Evolutionary conservation across 371 early-diverging fungal genomes (phyloP).

Genomic region (Mortierella sp.): DNA sequence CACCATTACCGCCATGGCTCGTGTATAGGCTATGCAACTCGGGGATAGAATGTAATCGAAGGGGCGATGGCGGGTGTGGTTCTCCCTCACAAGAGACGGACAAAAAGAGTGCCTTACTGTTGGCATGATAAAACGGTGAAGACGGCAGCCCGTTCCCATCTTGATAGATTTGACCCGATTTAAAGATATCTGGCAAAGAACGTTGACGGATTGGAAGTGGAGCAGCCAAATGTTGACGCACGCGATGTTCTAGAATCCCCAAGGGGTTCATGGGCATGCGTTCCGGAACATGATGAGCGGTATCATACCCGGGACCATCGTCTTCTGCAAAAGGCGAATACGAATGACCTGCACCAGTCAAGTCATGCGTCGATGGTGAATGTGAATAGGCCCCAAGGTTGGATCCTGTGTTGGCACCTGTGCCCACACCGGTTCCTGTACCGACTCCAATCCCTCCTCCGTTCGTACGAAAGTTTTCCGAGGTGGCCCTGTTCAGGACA

Average conservation of each 20-base stretch:
- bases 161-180: conserved; percentile 21
- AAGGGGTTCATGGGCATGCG: neutral
- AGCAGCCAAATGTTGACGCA: conserved; percentile 44
- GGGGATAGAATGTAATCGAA: conserved; percentile 50
- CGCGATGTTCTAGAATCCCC: conserved; percentile 14
- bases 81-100: conserved; percentile 36
- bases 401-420: too few species aligned
- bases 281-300: neutral
- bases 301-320: neutral
- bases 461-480: conserved; percentile 12
- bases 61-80: conserved; percentile 27
- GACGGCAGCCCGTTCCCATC: conserved; percentile 29
- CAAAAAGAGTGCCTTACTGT: conserved; percentile 43
- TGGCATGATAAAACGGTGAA: conserved; percentile 45
- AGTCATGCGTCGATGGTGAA: too few species aligned
- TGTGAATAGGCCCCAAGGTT: too few species aligned
- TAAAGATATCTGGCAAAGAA: conserved; percentile 47
- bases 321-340: conserved; percentile 33
- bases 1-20: conserved; percentile 2
- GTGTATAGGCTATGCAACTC: conserved; percentile 14
- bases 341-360: neutral
- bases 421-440: too few species aligned
- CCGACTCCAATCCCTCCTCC: too few species aligned
- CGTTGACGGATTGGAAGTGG: conserved; percentile 49
- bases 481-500: conserved; percentile 7